Conservation (phyloP, 2,329 filamentous ascomycete species). For the Cercospora citrullina region DNA sequence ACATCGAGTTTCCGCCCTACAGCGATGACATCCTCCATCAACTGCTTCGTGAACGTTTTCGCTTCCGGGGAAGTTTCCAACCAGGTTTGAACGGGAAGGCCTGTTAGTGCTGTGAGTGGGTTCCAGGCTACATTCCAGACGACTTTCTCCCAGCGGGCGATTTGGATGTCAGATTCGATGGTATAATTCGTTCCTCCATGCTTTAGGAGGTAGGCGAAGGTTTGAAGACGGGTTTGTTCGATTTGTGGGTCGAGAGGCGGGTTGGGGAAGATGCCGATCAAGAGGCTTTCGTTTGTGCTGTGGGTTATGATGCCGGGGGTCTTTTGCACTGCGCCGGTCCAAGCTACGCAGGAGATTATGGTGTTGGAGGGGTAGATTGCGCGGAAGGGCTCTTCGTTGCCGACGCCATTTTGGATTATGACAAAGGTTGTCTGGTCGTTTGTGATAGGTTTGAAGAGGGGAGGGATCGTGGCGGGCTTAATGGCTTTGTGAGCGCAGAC, state of each 20-base stretch:
- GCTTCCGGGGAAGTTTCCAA: slow-evolving; percentile 45
- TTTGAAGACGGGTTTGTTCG: slow-evolving; percentile 45
- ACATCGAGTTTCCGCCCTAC: slow-evolving; percentile 45
- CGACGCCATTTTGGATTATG: slow-evolving; percentile 64
- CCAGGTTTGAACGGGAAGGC: slow-evolving; percentile 47
- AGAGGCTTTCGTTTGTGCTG: slow-evolving; percentile 55
- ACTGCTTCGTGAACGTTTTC: slow-evolving; percentile 40
- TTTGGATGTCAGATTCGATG: slow-evolving; percentile 56
- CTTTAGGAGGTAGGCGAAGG: slow-evolving; percentile 47
- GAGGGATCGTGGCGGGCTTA: slow-evolving; percentile 39
- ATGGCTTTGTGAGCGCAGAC: slow-evolving; percentile 51
- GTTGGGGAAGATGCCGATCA: slow-evolving; percentile 56
- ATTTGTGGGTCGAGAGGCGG: slow-evolving; percentile 25
- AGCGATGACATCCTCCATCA: slow-evolving; percentile 49
- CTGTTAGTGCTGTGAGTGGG: slow-evolving; percentile 51
- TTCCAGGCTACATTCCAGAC: slow-evolving; percentile 64
- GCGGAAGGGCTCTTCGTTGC: slow-evolving; percentile 59
- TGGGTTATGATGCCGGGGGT: slow-evolving; percentile 54
- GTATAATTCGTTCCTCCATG: slow-evolving; percentile 49
- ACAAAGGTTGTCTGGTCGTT: slow-evolving; percentile 54
- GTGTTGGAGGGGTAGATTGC: slow-evolving; percentile 52
- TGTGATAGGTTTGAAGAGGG: slow-evolving; percentile 44
- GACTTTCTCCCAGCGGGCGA: slow-evolving; percentile 61
- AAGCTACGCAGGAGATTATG: slow-evolving; percentile 58
- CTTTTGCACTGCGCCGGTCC: slow-evolving; percentile 56